phyloP scores from a whole-genome alignment of 208 protist species.

The Trypanosoma avium region DNA sequence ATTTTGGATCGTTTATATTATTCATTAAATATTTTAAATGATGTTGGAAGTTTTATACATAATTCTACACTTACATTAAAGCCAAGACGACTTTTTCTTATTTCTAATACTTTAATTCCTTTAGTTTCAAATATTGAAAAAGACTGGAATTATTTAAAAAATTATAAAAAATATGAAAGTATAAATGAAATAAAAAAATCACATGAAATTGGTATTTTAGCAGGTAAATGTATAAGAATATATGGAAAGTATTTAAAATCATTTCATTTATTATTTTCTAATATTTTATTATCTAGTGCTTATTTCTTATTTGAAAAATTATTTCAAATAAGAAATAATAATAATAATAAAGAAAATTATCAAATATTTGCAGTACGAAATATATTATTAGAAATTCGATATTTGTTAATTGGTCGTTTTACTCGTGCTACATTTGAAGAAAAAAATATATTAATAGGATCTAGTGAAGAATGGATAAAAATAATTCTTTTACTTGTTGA shows the following conservation, averaged over 20 bases:
- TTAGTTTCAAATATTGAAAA: not conserved
- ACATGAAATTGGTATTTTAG: constrained; percentile 10
- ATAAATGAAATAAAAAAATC: not conserved
- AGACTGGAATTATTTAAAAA: not conserved
- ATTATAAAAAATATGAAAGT: not conserved
- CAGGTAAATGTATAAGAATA: constrained; percentile 14
- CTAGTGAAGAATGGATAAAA: constrained; percentile 9
- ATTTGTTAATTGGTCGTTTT: constrained; percentile 1
- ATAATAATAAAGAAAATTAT: not conserved
- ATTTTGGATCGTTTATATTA: too few species aligned
- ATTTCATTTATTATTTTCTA: constrained; percentile 12
- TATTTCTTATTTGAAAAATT: not conserved
- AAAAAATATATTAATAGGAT: not conserved
- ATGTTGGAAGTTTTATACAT: constrained; percentile 24
- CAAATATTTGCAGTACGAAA: not conserved
- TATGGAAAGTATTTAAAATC: constrained; percentile 16
- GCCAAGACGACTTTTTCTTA: constrained; percentile 8
- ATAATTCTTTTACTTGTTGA: not conserved
- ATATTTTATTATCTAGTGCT: constrained; percentile 9
- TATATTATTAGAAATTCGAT: not conserved
- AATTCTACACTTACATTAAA: constrained; percentile 23
- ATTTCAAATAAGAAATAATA: not conserved
- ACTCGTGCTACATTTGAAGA: not conserved
- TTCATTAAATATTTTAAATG: constrained; percentile 11
- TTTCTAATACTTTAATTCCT: not conserved